Percentiles rank a stretch among this genome's conserved stretches.
Conservation (phyloP, 1,284 basidiomycete species). For the Mycosarcoma maydis region DNA sequence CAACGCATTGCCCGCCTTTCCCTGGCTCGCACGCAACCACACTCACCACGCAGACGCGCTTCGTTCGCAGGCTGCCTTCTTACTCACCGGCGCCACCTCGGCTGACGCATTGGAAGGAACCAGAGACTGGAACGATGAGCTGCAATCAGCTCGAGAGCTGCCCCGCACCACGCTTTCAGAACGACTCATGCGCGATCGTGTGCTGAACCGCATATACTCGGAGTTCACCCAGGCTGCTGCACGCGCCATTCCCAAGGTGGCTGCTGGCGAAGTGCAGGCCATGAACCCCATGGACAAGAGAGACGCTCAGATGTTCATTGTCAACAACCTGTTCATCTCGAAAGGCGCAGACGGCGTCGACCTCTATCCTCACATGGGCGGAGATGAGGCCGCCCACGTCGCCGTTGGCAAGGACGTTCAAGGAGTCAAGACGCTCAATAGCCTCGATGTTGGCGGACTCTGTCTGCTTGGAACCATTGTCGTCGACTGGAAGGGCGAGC, state of each 20-base stretch:
- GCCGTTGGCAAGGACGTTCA: slow-evolving; percentile 73
- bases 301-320: slow-evolving; percentile 72
- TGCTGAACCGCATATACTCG: slow-evolving; percentile 71
- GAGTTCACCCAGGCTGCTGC: slow-evolving; percentile 72
- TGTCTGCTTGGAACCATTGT: slow-evolving; percentile 69
- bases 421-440: slow-evolving; percentile 71
- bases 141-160: slow-evolving; percentile 72
- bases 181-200: slow-evolving; percentile 71
- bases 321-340: slow-evolving; percentile 73
- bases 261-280: slow-evolving; percentile 70
- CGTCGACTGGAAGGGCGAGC: slow-evolving; percentile 72
- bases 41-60: slow-evolving; percentile 70
- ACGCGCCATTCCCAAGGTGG: slow-evolving; percentile 70
- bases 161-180: slow-evolving; percentile 70
- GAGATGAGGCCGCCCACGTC: slow-evolving; percentile 72
- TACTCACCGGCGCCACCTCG: slow-evolving; percentile 71
- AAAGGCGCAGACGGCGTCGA: slow-evolving; percentile 72
- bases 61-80: slow-evolving; percentile 72
- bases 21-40: slow-evolving; percentile 69
- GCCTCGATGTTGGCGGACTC: slow-evolving; percentile 70
- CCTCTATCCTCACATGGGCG: slow-evolving; percentile 71
- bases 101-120: slow-evolving; percentile 71
- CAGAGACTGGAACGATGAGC: slow-evolving; percentile 74
- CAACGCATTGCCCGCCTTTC: slow-evolving; percentile 71
- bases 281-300: slow-evolving; percentile 72